Evolutionary conservation across 805 yeast species (phyloP), one percentile per base, ranked within the genome.

Genomic region (Metschnikowia baotianmanensis): DNA sequence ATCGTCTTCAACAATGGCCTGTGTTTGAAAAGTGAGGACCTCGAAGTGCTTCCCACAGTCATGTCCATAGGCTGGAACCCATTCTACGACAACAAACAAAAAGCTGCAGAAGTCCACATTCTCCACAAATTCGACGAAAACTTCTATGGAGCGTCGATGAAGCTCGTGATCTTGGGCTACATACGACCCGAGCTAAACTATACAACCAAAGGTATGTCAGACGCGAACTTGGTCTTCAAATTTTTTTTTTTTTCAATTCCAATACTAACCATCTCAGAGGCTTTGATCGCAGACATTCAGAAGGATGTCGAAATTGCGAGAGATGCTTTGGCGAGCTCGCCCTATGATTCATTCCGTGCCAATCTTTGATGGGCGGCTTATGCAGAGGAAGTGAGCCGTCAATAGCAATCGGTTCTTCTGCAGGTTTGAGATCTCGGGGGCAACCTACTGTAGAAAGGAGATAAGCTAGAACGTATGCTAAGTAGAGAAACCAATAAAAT

Each of bases 61-160:
- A 83, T 91, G 86, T 86, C 96, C 7, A 74, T 93, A 15, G 99
- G 99, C 1, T 87, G 89, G 86, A 93, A 93, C 58, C 98, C 99
- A 27, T 91, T 83, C 59, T 93, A 80, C 65, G 76, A 81, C 19
- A 90, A 93, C 62, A 71, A 77, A 36, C 76, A 76, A 52, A 87
- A 86, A 63, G 82, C 96, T 0, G 95, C 93, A 3, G 95, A 93
- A 55, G 69, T 93, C 17, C 96, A 93, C 61, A 75, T 93, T 5
- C 71, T 93, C 40, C 95, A 88, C 63, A 65, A 81, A 31, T 93
- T 89, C 55, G 48, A 57, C 0, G 55, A 67, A 9, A 71, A 76
- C 47, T 93, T 93, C 59, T 93, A 93, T 55, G 99, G 99, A 4
- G 91, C 96, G 8, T 47, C 59, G 7, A 74, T 91, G 37, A 72